These are phyloP conservation scores for Vicia faba DNA, from an alignment of 306 rosid genomes.

Conservation along the genomic window DNA sequence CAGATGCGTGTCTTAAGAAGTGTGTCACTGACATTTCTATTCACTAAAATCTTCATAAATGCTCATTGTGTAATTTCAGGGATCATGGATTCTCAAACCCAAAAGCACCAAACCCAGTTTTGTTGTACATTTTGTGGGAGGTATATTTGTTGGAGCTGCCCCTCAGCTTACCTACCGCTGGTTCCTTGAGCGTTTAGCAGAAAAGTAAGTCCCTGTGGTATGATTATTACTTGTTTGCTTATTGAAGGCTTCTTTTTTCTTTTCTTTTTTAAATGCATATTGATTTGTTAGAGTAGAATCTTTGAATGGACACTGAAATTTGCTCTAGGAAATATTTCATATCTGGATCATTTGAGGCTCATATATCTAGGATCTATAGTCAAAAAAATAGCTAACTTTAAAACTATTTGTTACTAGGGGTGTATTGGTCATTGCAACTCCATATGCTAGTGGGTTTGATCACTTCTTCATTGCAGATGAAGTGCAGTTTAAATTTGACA, in stretches of 20 bases:
- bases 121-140: conserved; percentile 92
- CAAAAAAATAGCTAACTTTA: conserved; percentile 30
- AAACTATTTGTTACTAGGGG: conserved; percentile 60
- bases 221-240: not conserved
- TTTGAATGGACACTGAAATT: not conserved
- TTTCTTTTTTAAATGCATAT: conserved; percentile 3
- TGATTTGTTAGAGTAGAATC: conserved; percentile 24
- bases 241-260: not conserved
- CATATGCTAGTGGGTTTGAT: conserved; percentile 98
- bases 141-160: conserved; percentile 97
- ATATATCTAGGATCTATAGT: conserved; percentile 17
- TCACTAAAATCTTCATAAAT: not conserved
- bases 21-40: too few relatives aligned
- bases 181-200: conserved; percentile 90
- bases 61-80: conserved; percentile 53
- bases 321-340: conserved; percentile 27
- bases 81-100: conserved; percentile 95
- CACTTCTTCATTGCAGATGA: conserved; percentile 97
- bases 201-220: conserved; percentile 57
- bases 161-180: conserved; percentile 95
- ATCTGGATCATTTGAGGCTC: conserved; percentile 11
- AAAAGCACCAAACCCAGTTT: conserved; percentile 62
- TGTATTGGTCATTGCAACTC: conserved; percentile 86
- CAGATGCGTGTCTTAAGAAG: too few relatives aligned
- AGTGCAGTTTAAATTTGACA: conserved; percentile 89